Conservation (phyloP, 306 rosid species). For the Cucumis melo region DNA sequence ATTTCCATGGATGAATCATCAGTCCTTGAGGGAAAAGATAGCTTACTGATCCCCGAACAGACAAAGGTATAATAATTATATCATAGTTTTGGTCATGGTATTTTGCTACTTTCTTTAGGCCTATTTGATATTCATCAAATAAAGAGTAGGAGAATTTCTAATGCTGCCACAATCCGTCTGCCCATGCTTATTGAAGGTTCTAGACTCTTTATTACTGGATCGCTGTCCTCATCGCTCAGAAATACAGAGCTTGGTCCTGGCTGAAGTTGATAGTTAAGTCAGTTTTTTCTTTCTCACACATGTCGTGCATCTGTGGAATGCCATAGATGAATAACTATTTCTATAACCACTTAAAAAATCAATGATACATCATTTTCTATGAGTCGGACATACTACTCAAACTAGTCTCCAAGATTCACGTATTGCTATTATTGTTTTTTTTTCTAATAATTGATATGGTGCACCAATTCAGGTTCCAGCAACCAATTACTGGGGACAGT, state of each 20-base stretch:
- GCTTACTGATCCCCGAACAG: conserved; percentile 58
- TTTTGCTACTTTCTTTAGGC: not conserved
- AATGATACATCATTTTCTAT: not conserved
- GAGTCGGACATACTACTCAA: not conserved
- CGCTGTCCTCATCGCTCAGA: conserved; percentile 95
- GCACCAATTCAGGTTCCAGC: conserved; percentile 34
- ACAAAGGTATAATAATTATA: conserved; percentile 34
- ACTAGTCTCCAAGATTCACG: not conserved
- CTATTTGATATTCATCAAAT: not conserved
- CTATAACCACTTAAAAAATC: not conserved
- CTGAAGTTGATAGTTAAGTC: conserved; percentile 58
- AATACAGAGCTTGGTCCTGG: conserved; percentile 69
- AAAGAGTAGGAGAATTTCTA: not conserved
- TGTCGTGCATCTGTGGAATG: not conserved
- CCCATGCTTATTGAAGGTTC: conserved; percentile 28
- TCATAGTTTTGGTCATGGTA: not conserved
- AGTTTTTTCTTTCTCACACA: not conserved
- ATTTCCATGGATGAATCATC: conserved; percentile 40
- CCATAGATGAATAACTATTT: not conserved
- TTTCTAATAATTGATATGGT: not conserved
- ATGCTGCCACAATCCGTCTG: not conserved
- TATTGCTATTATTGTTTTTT: not conserved
- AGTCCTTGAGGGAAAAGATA: conserved; percentile 55
- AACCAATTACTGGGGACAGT: conserved; percentile 69
- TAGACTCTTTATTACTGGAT: conserved; percentile 32